Evolutionary conservation across 2,329 filamentous ascomycete genomes (phyloP).

Genomic region (Phialemoniopsis sp.): DNA sequence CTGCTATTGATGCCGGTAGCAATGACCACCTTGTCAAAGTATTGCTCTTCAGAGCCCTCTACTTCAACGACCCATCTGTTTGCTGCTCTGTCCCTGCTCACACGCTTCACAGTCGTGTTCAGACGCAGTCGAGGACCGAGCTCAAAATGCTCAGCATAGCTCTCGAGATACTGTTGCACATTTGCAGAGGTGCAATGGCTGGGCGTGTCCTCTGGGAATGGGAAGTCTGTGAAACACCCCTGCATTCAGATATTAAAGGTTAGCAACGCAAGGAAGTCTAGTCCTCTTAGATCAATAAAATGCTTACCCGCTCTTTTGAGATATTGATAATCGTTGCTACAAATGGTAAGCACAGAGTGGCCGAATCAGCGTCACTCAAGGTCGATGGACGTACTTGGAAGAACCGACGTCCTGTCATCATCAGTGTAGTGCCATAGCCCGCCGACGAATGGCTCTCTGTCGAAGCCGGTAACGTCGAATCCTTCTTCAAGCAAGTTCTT

Average conservation of each 20-base stretch:
- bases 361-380: constrained; percentile 8
- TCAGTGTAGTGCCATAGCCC: constrained; percentile 38
- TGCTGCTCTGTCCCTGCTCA: constrained; percentile 12
- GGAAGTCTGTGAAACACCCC: constrained; percentile 29
- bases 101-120: constrained; percentile 12
- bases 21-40: constrained; percentile 15
- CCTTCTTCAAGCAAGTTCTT: constrained; percentile 40
- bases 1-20: constrained; percentile 7
- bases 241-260: constrained; percentile 7
- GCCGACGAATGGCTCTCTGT: constrained; percentile 32
- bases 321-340: constrained; percentile 24
- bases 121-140: constrained; percentile 18
- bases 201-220: constrained; percentile 19
- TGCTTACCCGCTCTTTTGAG: constrained; percentile 21
- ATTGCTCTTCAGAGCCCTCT: constrained; percentile 12
- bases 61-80: constrained; percentile 21
- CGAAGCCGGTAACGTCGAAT: constrained; percentile 37
- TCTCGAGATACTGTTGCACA: constrained; percentile 25
- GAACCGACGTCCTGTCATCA: constrained; percentile 29
- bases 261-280: neutral
- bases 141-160: constrained; percentile 25
- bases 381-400: constrained; percentile 19
- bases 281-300: constrained; percentile 1
- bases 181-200: constrained; percentile 16
- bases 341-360: neutral